Evolutionary conservation across 2,329 filamentous ascomycete genomes (phyloP), one percentile per base, ranked within the genome.

Genomic region (Colletotrichum scovillei): DNA sequence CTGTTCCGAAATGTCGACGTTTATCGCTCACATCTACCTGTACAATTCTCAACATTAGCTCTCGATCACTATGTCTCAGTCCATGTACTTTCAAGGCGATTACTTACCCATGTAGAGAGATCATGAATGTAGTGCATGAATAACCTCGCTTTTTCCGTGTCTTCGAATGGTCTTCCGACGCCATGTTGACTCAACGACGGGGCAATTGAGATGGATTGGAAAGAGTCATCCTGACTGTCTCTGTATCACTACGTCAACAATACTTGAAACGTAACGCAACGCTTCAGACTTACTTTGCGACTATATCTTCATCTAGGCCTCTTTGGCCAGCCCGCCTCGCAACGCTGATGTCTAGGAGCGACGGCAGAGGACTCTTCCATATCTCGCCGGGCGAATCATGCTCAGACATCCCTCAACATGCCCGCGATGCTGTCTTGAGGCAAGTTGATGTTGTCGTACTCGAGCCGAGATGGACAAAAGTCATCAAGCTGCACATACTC

Each of bases 11-110:
- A 76, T 85, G 82, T 6, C 80, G 79, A 35, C 81, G 78, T 12
- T 79, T 79, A 55, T 86, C 84, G 71, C 84, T 85, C 4, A 83
- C 77, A 72, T 86, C 84, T 72, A 86, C 82, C 82, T 82, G 76
- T 78, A 26, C 1, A 6, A 30, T 24, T 8, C 7, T 4, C 2
- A 64, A 42, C 38, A 19, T 19, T 19, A 42, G 38, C 38, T 19
- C 16, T 14, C 19, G 7, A 70, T 11, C n/a, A 8, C 32, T 24
- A 9, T 12, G n/a, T 19, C 8, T 11, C 1, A 5, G 6, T 28
- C 1, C 19, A 2, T 2, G 14, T 28, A 24, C 8, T 2, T 6
- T 12, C 1, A 42, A 4, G 8, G 24, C 9, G 3, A 11, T 5
- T n/a, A 46, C 69, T 49, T 30, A 38, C 63, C 69, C 69, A 67